Percentiles rank a stretch among this genome's conserved stretches.
phyloP scores from a whole-genome alignment of 306 rosid genomes.

The Casuarina glauca region DNA sequence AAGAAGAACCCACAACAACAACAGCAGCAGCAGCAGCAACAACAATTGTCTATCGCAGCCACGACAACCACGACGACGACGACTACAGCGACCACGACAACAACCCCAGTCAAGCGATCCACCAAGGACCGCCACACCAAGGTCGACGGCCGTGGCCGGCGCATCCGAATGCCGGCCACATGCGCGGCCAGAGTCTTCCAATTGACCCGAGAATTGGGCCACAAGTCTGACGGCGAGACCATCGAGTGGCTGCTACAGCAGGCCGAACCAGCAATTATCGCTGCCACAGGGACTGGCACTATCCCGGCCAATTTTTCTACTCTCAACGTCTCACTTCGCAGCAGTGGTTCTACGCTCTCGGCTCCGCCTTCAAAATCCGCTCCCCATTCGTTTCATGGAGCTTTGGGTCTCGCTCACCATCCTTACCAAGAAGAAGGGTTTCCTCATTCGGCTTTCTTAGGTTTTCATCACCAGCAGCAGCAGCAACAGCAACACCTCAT shows the following conservation, averaged over 20 bases:
- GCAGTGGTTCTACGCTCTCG: conserved; percentile 70
- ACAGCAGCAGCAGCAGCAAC: conserved; percentile 22
- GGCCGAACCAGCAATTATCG: conserved; percentile 84
- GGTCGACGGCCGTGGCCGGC: conserved; percentile 86
- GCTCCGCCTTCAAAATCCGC: conserved; percentile 79
- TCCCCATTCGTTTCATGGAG: conserved; percentile 64
- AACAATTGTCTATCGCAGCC: conserved; percentile 27
- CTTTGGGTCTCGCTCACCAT: conserved; percentile 68
- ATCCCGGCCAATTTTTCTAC: conserved; percentile 88
- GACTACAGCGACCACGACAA: neutral
- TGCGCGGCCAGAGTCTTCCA: conserved; percentile 95
- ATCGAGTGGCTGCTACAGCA: conserved; percentile 94
- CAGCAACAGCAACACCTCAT: conserved; percentile 49
- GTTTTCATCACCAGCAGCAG: conserved; percentile 60
- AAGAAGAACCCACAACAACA: conserved; percentile 26
- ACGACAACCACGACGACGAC: conserved; percentile 3
- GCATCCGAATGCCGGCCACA: conserved; percentile 94
- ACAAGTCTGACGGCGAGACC: conserved; percentile 93
- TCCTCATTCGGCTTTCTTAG: conserved; percentile 60
- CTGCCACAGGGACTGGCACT: conserved; percentile 86
- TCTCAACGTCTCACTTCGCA: conserved; percentile 74
- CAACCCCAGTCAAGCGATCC: conserved; percentile 58
- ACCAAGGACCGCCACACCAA: conserved; percentile 90
- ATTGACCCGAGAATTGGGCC: conserved; percentile 77
- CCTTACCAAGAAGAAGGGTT: conserved; percentile 69